Percentiles rank a stretch among this genome's conserved stretches.
Evolutionary conservation across 495 filamentous ascomycete genomes (phyloP).

Genomic region (Neurospora sp.): DNA sequence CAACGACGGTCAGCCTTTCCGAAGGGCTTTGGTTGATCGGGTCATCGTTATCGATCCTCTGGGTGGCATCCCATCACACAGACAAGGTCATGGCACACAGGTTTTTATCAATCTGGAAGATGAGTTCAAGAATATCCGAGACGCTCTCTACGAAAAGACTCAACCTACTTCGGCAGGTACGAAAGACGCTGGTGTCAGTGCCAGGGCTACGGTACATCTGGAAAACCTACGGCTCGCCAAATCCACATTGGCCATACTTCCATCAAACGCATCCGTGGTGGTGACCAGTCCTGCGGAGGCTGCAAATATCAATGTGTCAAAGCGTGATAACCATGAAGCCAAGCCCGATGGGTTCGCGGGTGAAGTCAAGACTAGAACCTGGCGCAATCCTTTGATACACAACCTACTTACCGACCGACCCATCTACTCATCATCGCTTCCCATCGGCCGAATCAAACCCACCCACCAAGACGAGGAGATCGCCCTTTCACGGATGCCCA

Average conservation of each 20-base stretch:
- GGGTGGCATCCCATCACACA: slow-evolving; percentile 71
- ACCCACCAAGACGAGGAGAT: slow-evolving; percentile 5
- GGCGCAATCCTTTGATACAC: slow-evolving; percentile 89
- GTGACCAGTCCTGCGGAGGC: slow-evolving; percentile 81
- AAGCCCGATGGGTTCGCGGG: slow-evolving; percentile 40
- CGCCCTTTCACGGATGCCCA: slow-evolving; percentile 22
- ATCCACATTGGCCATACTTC: slow-evolving; percentile 62
- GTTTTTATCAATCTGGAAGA: slow-evolving; percentile 95
- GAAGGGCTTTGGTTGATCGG: slow-evolving; percentile 60
- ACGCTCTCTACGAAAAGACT: slow-evolving; percentile 38
- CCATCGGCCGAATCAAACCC: slow-evolving; percentile 45
- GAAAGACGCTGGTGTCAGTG: neutral
- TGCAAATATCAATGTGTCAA: slow-evolving; percentile 35
- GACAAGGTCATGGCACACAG: slow-evolving; percentile 58
- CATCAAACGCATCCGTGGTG: slow-evolving; percentile 72
- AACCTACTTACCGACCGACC: slow-evolving; percentile 95
- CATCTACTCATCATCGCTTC: slow-evolving; percentile 79
- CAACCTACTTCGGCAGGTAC: neutral
- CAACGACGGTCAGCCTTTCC: slow-evolving; percentile 30
- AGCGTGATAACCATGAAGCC: slow-evolving; percentile 29
- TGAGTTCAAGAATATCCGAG: slow-evolving; percentile 59
- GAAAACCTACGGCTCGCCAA: slow-evolving; percentile 64
- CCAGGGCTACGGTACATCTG: slow-evolving; percentile 35
- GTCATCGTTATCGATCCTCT: slow-evolving; percentile 82
- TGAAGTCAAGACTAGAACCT: slow-evolving; percentile 60